A percentile compares a stretch with the other conserved stretches of the same genome.
Evolutionary conservation across 331 rosid genomes (phyloP).

Genomic region (Malus hybrid): DNA sequence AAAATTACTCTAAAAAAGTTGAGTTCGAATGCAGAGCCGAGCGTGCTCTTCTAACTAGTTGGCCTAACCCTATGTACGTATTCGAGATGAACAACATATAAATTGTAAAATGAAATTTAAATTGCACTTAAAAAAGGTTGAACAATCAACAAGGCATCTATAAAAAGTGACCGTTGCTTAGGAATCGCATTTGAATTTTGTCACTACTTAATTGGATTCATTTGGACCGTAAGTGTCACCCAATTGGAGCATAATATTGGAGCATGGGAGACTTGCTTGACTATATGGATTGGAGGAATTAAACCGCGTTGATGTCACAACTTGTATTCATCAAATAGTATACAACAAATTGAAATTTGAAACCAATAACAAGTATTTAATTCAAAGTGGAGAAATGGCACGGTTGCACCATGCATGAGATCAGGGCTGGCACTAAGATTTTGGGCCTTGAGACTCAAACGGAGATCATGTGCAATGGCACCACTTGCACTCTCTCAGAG

Average conservation of each 20-base stretch:
- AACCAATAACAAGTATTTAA: not conserved
- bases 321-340: not conserved
- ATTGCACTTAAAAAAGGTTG: too few species aligned
- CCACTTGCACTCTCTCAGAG: accelerated
- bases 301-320: slow-evolving; percentile 22
- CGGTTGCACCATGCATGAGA: too few species aligned
- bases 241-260: not conserved
- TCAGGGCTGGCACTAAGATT: too few species aligned
- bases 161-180: not conserved
- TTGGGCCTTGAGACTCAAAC: too few species aligned
- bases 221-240: not conserved
- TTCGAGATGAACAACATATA: too few species aligned
- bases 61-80: too few species aligned
- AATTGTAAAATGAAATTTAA: too few species aligned
- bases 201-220: not conserved
- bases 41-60: too few species aligned
- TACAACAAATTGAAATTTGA: not conserved
- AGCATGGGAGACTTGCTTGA: not conserved
- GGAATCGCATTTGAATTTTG: not conserved
- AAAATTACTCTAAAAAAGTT: too few species aligned
- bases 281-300: not conserved
- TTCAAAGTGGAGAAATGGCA: too few species aligned
- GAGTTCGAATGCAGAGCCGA: too few species aligned
- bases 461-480: too few species aligned
- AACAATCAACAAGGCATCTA: not conserved